phyloP scores from a whole-genome alignment of 495 filamentous ascomycete species.

The Geopyxis carbonaria region DNA sequence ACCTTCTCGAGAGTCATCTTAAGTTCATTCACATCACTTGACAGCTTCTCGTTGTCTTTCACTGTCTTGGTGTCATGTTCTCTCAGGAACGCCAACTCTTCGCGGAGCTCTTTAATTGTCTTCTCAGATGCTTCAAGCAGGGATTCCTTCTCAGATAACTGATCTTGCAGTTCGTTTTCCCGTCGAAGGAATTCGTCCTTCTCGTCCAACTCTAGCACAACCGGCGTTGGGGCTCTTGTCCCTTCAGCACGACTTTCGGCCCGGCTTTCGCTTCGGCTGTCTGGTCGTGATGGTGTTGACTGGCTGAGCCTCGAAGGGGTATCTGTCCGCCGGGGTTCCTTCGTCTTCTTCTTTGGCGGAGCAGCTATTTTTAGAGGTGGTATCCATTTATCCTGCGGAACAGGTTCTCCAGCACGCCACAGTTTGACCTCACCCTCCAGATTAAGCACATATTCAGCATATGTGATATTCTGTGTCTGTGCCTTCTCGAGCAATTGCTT shows the following conservation, averaged over 20 bases:
- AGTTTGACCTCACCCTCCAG: conserved; percentile 68
- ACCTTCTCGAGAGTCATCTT: conserved; percentile 93
- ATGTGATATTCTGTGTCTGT: conserved; percentile 73
- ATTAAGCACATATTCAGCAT: conserved; percentile 67
- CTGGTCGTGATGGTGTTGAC: conserved; percentile 45
- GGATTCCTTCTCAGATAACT: conserved; percentile 80
- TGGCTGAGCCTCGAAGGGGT: conserved; percentile 60
- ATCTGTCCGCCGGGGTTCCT: conserved; percentile 45
- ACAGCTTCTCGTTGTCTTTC: conserved; percentile 74
- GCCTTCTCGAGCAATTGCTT: conserved; percentile 83
- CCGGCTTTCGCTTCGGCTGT: too few relatives aligned
- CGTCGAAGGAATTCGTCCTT: conserved; percentile 87
- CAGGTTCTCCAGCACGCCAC: conserved; percentile 76
- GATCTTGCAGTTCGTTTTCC: conserved; percentile 93
- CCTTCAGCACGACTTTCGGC: conserved; percentile 34
- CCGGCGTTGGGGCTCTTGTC: conserved; percentile 33
- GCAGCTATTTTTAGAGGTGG: conserved; percentile 34
- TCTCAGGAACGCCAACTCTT: conserved; percentile 65
- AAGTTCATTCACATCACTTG: conserved; percentile 69
- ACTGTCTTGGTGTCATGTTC: conserved; percentile 63
- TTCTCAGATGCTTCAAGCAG: conserved; percentile 62
- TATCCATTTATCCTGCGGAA: conserved; percentile 74
- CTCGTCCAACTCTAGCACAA: conserved; percentile 87
- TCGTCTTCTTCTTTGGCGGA: conserved; percentile 47
- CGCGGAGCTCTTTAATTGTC: conserved; percentile 57